Evolutionary conservation across 2,329 filamentous ascomycete genomes (phyloP).

Genomic region (Eutypella sp.): DNA sequence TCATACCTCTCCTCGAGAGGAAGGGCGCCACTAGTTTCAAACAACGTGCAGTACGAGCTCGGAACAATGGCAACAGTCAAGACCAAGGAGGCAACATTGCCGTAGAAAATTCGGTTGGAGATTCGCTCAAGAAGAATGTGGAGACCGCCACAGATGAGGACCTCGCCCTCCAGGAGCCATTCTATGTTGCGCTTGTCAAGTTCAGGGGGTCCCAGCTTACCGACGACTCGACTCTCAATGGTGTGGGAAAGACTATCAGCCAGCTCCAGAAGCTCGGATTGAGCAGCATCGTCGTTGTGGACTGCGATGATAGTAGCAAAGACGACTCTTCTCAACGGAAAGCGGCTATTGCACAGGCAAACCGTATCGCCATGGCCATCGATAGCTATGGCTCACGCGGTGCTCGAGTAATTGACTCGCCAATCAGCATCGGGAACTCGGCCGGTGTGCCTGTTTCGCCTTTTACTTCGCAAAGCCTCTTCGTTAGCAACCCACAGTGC

Average conservation of each 20-base stretch:
- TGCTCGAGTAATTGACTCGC: conserved; percentile 62
- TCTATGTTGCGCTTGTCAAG: conserved; percentile 81
- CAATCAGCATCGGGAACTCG: conserved; percentile 34
- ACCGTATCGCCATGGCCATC: conserved; percentile 70
- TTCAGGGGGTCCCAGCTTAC: conserved; percentile 69
- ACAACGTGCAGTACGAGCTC: conserved; percentile 23
- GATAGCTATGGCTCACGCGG: conserved; percentile 63
- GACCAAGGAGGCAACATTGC: conserved; percentile 1
- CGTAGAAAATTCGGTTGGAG: conserved; percentile 3
- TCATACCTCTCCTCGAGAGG: conserved; percentile 42
- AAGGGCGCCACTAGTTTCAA: conserved; percentile 27
- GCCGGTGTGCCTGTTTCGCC: conserved; percentile 21
- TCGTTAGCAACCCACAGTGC: conserved; percentile 43
- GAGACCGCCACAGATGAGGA: conserved; percentile 31
- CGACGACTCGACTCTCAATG: conserved; percentile 62
- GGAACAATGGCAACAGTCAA: conserved; percentile 11
- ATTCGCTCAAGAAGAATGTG: conserved; percentile 2
- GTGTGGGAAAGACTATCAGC: conserved; percentile 76
- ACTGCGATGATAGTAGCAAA: conserved; percentile 47
- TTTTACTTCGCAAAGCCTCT: conserved; percentile 29
- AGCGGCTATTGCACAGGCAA: conserved; percentile 57
- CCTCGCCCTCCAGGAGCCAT: conserved; percentile 33
- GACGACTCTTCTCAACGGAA: conserved; percentile 33
- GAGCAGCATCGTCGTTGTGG: conserved; percentile 75
- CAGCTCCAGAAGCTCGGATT: conserved; percentile 81